These are phyloP conservation scores for Tylopilus intermedius DNA, from an alignment of 768 basidiomycete species.

Conservation along the genomic window DNA sequence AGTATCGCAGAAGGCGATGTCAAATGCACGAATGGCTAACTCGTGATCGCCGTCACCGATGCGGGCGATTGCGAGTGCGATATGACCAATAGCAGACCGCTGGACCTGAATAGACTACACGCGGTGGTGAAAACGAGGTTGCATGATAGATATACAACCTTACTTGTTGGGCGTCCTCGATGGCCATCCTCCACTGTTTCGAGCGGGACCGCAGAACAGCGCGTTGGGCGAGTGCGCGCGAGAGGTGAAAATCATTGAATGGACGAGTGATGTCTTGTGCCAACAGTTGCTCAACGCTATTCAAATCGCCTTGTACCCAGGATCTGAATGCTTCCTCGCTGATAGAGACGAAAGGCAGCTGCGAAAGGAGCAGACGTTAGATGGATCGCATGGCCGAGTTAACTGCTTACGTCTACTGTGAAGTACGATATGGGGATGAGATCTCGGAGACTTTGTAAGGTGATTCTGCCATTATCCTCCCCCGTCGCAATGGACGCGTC, in stretches of 20 bases:
- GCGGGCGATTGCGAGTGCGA: neutral
- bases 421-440: neutral
- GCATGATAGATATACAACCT: neutral
- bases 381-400: neutral
- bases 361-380: too few species aligned
- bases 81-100: neutral
- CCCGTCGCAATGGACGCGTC: constrained; percentile 2
- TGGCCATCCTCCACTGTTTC: neutral
- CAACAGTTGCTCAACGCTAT: neutral
- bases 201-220: neutral
- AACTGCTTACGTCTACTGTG: too few species aligned
- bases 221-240: neutral
- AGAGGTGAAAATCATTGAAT: neutral
- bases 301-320: neutral
- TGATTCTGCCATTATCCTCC: neutral
- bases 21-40: too few species aligned
- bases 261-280: neutral
- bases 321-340: neutral
- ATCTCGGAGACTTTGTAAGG: neutral
- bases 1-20: too few species aligned
- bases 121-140: neutral
- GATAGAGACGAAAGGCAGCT: neutral
- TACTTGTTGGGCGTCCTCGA: neutral
- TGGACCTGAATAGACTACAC: neutral
- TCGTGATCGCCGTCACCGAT: neutral